Evolutionary conservation across 495 filamentous ascomycete genomes (phyloP), one percentile per base, ranked within the genome.

Genomic region (Xylaria castorea): DNA sequence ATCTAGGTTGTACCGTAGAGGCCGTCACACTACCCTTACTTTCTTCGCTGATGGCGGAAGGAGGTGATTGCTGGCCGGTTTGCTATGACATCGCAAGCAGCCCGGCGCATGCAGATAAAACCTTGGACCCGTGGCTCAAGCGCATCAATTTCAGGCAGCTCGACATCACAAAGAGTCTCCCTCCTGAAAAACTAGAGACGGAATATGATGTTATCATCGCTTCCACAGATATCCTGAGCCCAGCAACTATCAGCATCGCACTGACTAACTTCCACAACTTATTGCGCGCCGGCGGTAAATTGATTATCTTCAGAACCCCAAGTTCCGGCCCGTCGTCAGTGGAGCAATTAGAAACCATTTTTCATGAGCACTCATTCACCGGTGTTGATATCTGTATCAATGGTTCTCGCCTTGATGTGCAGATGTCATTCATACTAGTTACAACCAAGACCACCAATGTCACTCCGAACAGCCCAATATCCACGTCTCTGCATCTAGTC

Each of bases 71-170:
- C 20, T 42, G 36, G 20, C 38, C 60, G 3, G 20, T 40, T 16
- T 63, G 34, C 30, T 63, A 63, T 63, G 60, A 63, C 36, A 42
- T 63, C 36, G 36, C 36, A 25, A 44, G 60, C 25, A 61, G 30
- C 20, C 42, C 60, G 60, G 8, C n/a, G 20, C 34, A 40, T 0
- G n/a, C 36, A 14, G 36, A 42, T 27, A 63, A 63, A 16, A 7
- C 38, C 5, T 25, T 63, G 38, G 60, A 63, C 20, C 60, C 60
- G 4, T 63, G 60, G 60, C 60, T 40, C 11, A 63, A 63, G 36
- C 34, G n/a, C 20, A 63, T 63, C 20, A 63, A 8, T 27, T 42
- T 40, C 34, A 63, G 34, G 36, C 36, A n/a, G 36, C 60, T 63
- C 36, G 60, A 63, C 36, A 9, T 63, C 20, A 63, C 36, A 16